These are phyloP conservation scores for Chlorella sorokiniana DNA, from an alignment of 139 green algal species.

Conservation along the genomic window DNA sequence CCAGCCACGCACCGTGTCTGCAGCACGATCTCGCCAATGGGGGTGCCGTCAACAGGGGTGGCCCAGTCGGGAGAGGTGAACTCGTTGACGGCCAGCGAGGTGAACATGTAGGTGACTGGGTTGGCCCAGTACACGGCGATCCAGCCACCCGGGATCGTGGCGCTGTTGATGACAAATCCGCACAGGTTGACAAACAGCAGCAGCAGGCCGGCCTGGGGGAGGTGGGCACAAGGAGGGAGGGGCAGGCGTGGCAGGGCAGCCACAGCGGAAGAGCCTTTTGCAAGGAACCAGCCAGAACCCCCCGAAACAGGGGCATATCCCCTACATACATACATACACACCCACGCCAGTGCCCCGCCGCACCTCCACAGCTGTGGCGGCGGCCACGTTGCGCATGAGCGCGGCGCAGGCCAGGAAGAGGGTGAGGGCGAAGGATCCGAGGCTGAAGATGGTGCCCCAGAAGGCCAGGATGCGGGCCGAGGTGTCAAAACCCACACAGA, in stretches of 20 bases:
- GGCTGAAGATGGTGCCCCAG: conserved; percentile 22
- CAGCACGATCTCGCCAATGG: neutral
- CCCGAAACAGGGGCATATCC: neutral
- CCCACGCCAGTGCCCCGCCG: neutral
- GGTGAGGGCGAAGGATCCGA: conserved; percentile 18
- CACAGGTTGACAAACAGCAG: conserved; percentile 9
- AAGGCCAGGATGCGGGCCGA: conserved; percentile 16
- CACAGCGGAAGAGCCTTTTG: neutral
- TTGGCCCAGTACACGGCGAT: conserved; percentile 8
- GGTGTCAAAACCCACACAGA: neutral
- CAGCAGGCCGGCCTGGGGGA: conserved; percentile 8
- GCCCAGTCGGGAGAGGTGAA: conserved; percentile 25
- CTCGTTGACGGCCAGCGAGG: conserved; percentile 39
- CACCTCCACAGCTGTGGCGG: neutral
- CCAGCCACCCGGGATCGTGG: neutral
- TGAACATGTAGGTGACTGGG: conserved; percentile 25
- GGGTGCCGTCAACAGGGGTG: neutral
- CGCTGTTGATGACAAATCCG: conserved; percentile 14
- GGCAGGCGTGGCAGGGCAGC: neutral
- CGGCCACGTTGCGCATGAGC: neutral
- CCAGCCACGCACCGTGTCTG: neutral
- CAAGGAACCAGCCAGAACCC: neutral
- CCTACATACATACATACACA: neutral
- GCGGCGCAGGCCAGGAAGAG: conserved; percentile 10
- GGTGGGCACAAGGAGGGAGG: neutral